Percentiles rank a stretch among this genome's conserved stretches.
Evolutionary conservation across 345 rosid species (phyloP).

Genomic region (Camelina laxa): DNA sequence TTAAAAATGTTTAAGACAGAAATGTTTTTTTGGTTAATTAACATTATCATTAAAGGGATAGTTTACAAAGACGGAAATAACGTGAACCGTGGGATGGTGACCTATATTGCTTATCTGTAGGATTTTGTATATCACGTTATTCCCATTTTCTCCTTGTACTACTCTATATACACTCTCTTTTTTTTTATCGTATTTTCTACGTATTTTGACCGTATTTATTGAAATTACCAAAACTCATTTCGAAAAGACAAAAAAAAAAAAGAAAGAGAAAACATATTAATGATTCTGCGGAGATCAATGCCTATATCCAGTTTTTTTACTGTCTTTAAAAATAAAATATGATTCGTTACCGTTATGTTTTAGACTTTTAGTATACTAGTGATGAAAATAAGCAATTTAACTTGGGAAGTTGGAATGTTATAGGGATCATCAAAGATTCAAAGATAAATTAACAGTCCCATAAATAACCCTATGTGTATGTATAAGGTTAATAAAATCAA

Average conservation of each 20-base stretch:
- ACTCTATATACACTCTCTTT: background rate
- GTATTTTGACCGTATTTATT: slow-evolving; percentile 2
- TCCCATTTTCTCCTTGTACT: slow-evolving; percentile 39
- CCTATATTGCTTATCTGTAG: slow-evolving; percentile 41
- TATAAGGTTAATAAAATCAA: too few relatives aligned
- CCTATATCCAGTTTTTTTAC: slow-evolving; percentile 17
- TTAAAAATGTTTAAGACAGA: background rate
- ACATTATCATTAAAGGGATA: slow-evolving; percentile 14
- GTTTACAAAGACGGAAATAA: slow-evolving; percentile 35
- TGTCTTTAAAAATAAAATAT: background rate
- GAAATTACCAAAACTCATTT: slow-evolving; percentile 10
- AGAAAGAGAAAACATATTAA: background rate
- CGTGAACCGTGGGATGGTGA: slow-evolving; percentile 49
- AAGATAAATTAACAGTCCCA: slow-evolving; percentile 21
- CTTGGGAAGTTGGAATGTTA: slow-evolving; percentile 32
- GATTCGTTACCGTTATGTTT: slow-evolving; percentile 19
- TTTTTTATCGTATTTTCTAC: slow-evolving; percentile 13
- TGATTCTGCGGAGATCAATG: slow-evolving; percentile 38
- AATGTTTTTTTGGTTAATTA: background rate
- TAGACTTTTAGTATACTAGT: background rate
- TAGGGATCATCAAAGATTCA: slow-evolving; percentile 39
- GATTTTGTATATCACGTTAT: slow-evolving; percentile 41
- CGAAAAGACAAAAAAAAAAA: background rate
- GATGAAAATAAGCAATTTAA: slow-evolving; percentile 7
- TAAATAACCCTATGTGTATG: too few relatives aligned